Evolutionary conservation across 1,139 yeast species (phyloP), one percentile per base, ranked within the genome.

Genomic region (Yamadazyma kanchanaburiensis): DNA sequence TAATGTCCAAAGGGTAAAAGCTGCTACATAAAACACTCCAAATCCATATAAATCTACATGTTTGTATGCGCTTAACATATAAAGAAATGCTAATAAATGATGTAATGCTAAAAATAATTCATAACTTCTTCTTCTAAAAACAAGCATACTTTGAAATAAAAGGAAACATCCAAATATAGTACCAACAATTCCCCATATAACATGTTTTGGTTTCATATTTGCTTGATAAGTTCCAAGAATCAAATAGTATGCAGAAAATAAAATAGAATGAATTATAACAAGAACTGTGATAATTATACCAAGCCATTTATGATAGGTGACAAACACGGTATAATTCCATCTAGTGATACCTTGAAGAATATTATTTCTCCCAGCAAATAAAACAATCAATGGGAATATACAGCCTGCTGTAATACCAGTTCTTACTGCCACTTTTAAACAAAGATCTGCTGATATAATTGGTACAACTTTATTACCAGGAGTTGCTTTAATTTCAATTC

Each of bases 31-130:
- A 21, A 25, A 31, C 5, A 25, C 32, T 15, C 36, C 33, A 26
- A 39, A 50, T 6, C 46, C 51, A 10, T 39, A 38, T 13, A 28
- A 34, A n/a, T 25, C 37, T 9, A 43, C 57, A 42, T 76, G 81
- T 34, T 57, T 56, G 53, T 72, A 67, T 6, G 65, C 48, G 3
- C 77, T 75, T 13, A 20, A 14, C 20, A 33, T 22, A 25, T 16
- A 33, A n/a, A 31, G 17, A 21, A 31, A 24, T 2, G 37, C 37
- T 17, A 30, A 9, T 19, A 80, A 45, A 44, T 78, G 64, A 49
- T 83, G 94, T 10, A 62, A 26, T 20, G 60, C 42, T 18, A 80
- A 49, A 51, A 84, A 84, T 6, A 69, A 20, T 43, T 83, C 94
- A 49, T 83, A 83, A 39, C 58, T 56, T 37, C 52, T 43, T 24